phyloP scores from a whole-genome alignment of 371 early-diverging fungal genomes.

The Mortierella sp. region DNA sequence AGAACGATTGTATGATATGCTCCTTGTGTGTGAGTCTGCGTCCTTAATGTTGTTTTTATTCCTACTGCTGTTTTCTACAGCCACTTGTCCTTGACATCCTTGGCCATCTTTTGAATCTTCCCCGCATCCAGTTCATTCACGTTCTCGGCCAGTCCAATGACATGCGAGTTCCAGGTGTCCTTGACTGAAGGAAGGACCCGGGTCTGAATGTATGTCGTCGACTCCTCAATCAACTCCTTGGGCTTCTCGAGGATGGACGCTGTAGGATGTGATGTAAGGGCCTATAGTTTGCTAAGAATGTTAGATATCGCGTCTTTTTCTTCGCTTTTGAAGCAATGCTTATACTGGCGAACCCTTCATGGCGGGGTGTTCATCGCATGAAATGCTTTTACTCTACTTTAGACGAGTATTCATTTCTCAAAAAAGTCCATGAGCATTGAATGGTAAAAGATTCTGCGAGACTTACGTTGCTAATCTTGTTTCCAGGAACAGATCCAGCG shows the following conservation, averaged over 20 bases:
- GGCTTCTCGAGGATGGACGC: constrained; percentile 53
- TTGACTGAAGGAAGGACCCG: constrained; percentile 48
- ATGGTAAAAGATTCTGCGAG: background rate
- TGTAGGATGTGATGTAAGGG: constrained; percentile 52
- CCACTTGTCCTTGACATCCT: constrained; percentile 57
- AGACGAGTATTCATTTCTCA: too few species aligned
- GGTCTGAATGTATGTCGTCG: constrained; percentile 33
- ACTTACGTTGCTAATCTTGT: constrained; percentile 53
- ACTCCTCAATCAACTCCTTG: constrained; percentile 51
- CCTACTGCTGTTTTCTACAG: too few species aligned
- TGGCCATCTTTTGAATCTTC: constrained; percentile 53
- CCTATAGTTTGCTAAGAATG: constrained; percentile 10
- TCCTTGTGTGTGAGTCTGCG: background rate
- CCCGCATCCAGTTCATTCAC: constrained; percentile 51
- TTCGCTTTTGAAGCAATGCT: too few species aligned
- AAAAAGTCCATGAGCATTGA: too few species aligned
- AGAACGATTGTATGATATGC: background rate
- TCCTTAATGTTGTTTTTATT: too few species aligned
- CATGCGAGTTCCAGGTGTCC: constrained; percentile 53
- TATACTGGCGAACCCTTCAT: too few species aligned
- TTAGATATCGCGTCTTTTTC: too few species aligned
- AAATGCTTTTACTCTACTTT: too few species aligned
- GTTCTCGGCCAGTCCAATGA: constrained; percentile 48
- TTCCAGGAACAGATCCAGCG: constrained; percentile 53
- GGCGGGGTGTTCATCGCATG: too few species aligned